Conservation (phyloP, 352 stramenopile genomes). For the Globisporangium nunn region DNA sequence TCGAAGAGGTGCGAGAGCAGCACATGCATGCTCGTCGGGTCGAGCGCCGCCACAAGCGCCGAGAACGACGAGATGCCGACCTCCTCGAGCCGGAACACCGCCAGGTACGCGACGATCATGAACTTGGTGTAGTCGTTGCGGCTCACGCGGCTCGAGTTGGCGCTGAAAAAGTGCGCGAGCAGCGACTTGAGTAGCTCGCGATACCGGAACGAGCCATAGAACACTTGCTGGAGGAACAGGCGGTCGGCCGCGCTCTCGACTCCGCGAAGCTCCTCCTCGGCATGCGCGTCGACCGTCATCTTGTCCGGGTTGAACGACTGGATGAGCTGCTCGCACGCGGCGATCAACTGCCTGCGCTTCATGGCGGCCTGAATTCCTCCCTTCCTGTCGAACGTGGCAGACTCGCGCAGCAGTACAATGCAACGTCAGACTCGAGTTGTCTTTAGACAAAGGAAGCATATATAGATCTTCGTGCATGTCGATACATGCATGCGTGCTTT, state of each 20-base stretch:
- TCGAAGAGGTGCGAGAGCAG: slow-evolving; percentile 87
- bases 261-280: slow-evolving; percentile 44
- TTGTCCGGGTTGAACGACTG: slow-evolving; percentile 72
- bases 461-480: too few species aligned
- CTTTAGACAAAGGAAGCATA: too few species aligned
- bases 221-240: slow-evolving; percentile 80
- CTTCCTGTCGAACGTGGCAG: not conserved
- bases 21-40: slow-evolving; percentile 83
- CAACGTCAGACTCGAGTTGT: too few species aligned
- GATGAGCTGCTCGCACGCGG: slow-evolving; percentile 60
- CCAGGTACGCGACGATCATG: slow-evolving; percentile 85
- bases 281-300: slow-evolving; percentile 70
- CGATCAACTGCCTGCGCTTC: slow-evolving; percentile 76
- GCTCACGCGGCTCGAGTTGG: slow-evolving; percentile 66
- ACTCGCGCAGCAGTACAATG: too few species aligned
- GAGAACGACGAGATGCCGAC: slow-evolving; percentile 65
- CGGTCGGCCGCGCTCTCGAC: slow-evolving; percentile 33
- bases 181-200: slow-evolving; percentile 74
- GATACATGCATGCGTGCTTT: too few species aligned
- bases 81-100: slow-evolving; percentile 87
- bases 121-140: slow-evolving; percentile 88
- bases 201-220: slow-evolving; percentile 89
- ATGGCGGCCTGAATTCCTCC: slow-evolving; percentile 16
- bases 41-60: slow-evolving; percentile 45
- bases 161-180: slow-evolving; percentile 78